Evolutionary conservation across 225 moss, liverwort and hornwort species (phyloP).

Genomic region (Polytrichum commune): DNA sequence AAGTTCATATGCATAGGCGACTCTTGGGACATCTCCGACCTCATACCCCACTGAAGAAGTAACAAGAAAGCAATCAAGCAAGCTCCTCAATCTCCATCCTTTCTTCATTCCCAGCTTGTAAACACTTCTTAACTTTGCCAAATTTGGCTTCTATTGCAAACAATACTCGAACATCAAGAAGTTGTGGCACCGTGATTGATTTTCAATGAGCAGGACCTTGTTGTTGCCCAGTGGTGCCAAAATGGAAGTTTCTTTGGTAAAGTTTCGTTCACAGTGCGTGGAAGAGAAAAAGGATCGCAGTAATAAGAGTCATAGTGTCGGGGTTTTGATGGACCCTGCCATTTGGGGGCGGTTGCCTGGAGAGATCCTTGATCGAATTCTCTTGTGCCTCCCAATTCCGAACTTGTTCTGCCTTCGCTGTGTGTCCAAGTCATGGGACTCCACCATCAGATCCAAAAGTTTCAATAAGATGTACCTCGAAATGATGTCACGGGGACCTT

Average conservation of each 20-base stretch:
- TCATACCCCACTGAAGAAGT: constrained; percentile 41
- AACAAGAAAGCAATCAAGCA: no score
- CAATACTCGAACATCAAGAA: no score
- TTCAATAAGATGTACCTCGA: constrained; percentile 49
- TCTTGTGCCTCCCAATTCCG: constrained; percentile 42
- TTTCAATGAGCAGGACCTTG: neutral
- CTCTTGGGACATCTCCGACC: constrained; percentile 48
- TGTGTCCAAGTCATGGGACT: constrained; percentile 56
- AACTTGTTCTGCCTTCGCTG: constrained; percentile 47
- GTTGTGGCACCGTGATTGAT: no score
- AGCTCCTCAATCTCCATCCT: no score
- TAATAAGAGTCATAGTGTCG: neutral
- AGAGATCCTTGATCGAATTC: constrained; percentile 45
- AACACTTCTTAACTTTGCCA: no score
- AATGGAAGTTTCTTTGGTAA: constrained; percentile 47
- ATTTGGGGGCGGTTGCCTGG: constrained; percentile 46
- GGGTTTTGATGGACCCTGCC: constrained; percentile 37
- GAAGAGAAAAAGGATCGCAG: constrained; percentile 29
- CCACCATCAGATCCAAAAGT: constrained; percentile 37
- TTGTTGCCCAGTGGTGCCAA: neutral
- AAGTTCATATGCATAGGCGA: constrained; percentile 60
- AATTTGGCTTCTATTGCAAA: no score
- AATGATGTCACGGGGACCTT: constrained; percentile 29
- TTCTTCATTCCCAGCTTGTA: no score
- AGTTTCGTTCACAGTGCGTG: constrained; percentile 22